phyloP scores from a whole-genome alignment of 768 basidiomycete genomes.

The Xerocomus spinulosus region DNA sequence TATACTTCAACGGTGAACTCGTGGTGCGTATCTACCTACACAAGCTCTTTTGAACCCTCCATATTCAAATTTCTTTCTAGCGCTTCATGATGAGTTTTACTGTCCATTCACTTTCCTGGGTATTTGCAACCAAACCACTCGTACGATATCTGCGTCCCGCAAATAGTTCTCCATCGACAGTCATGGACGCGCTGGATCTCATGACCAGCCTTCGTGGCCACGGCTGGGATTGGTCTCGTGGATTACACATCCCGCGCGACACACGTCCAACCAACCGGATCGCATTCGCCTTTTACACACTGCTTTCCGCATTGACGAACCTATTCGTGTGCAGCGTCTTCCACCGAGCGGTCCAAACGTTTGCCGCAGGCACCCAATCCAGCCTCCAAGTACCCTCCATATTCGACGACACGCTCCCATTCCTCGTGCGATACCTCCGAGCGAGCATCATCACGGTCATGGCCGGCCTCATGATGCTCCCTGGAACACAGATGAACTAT shows the following conservation, averaged over 20 bases:
- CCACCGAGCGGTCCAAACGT: conserved; percentile 44
- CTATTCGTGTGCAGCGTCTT: conserved; percentile 41
- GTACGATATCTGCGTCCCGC: conserved; percentile 8
- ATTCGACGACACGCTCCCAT: conserved; percentile 29
- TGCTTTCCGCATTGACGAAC: conserved; percentile 32
- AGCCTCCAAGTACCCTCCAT: conserved; percentile 26
- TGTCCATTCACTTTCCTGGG: conserved; percentile 13
- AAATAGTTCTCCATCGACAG: neutral
- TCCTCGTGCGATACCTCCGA: conserved; percentile 26
- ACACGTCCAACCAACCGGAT: conserved; percentile 38
- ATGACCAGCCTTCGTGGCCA: conserved; percentile 49
- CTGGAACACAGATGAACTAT: conserved; percentile 36
- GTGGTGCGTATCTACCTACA: conserved; percentile 3
- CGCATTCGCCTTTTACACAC: conserved; percentile 35
- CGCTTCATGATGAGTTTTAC: conserved; percentile 9
- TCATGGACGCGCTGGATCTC: conserved; percentile 47
- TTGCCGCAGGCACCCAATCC: conserved; percentile 33
- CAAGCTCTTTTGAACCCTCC: neutral
- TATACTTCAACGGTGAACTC: conserved; percentile 8
- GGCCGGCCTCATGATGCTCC: conserved; percentile 41
- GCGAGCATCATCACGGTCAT: conserved; percentile 42
- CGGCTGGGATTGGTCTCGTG: conserved; percentile 57
- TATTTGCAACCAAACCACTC: conserved; percentile 10
- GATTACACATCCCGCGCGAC: conserved; percentile 30
- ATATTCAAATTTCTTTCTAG: neutral